Evolutionary conservation across 768 basidiomycete genomes (phyloP).

Genomic region (Agaricus sinodeliciosus): DNA sequence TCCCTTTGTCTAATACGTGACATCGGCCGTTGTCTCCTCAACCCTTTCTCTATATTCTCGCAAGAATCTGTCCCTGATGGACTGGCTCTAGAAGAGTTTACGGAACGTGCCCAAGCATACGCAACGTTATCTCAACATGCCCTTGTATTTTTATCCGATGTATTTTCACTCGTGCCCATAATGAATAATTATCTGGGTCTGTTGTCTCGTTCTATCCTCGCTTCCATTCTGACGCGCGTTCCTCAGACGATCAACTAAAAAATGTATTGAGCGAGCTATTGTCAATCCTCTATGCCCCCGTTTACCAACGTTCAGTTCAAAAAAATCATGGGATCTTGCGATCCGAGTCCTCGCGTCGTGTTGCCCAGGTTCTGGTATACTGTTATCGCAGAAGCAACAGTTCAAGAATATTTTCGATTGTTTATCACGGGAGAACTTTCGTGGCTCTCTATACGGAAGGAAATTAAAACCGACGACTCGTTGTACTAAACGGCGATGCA

Average conservation of each 20-base stretch:
- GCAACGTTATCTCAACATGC: conserved; percentile 47
- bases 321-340: conserved; percentile 40
- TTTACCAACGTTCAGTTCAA: conserved; percentile 30
- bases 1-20: conserved; percentile 42
- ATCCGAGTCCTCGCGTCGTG: conserved; percentile 39
- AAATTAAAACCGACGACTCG: neutral
- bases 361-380: conserved; percentile 34
- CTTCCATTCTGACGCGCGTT: neutral
- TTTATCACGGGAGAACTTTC: neutral
- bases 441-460: neutral
- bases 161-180: conserved; percentile 43
- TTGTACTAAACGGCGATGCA: neutral
- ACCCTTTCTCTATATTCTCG: conserved; percentile 17
- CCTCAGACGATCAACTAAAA: conserved; percentile 36
- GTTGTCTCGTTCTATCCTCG: conserved; percentile 14
- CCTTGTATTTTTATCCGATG: conserved; percentile 41
- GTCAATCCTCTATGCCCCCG: conserved; percentile 27
- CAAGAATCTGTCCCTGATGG: conserved; percentile 16
- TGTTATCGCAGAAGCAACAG: conserved; percentile 16
- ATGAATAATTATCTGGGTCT: conserved; percentile 42
- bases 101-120: conserved; percentile 33
- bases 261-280: conserved; percentile 39
- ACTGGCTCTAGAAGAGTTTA: conserved; percentile 25
- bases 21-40: conserved; percentile 34
- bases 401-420: neutral